Conservation (phyloP, 768 basidiomycete species). For the Suillus americanus region DNA sequence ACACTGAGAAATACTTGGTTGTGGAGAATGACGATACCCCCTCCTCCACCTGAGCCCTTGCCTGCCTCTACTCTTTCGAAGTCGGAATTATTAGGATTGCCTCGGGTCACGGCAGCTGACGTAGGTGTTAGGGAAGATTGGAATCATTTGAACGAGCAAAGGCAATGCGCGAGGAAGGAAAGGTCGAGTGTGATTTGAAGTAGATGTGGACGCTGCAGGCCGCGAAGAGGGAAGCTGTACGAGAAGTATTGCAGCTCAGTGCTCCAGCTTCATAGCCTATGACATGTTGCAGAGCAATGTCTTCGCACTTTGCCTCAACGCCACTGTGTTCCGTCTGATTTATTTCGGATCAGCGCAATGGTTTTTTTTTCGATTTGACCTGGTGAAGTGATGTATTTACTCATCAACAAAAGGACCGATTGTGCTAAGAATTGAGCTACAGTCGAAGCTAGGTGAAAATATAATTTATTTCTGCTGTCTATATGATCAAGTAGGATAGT, state of each 20-base stretch:
- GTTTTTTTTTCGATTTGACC: no score
- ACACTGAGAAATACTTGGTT: slow-evolving; percentile 38
- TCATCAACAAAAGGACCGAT: no score
- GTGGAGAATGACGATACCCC: slow-evolving; percentile 35
- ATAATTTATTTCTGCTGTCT: no score
- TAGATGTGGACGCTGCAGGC: slow-evolving; percentile 37
- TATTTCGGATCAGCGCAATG: not conserved
- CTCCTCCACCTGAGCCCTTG: slow-evolving; percentile 2
- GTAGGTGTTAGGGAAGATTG: slow-evolving; percentile 44
- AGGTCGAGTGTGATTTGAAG: slow-evolving; percentile 43
- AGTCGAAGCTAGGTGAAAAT: no score
- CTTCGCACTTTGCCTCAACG: not conserved
- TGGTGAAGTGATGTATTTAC: no score
- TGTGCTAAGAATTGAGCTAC: no score
- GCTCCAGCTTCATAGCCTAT: not conserved
- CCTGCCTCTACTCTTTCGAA: slow-evolving; percentile 25
- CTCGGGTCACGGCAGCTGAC: slow-evolving; percentile 23
- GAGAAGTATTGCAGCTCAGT: not conserved
- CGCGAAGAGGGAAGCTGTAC: slow-evolving; percentile 15
- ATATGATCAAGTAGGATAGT: no score
- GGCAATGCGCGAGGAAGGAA: slow-evolving; percentile 44
- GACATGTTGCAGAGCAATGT: not conserved
- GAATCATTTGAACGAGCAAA: slow-evolving; percentile 55
- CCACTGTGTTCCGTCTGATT: not conserved
- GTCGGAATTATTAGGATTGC: slow-evolving; percentile 1